Evolutionary conservation across 2,329 filamentous ascomycete species (phyloP), one percentile per base, ranked within the genome.

Genomic region (Cladosporium sp.): DNA sequence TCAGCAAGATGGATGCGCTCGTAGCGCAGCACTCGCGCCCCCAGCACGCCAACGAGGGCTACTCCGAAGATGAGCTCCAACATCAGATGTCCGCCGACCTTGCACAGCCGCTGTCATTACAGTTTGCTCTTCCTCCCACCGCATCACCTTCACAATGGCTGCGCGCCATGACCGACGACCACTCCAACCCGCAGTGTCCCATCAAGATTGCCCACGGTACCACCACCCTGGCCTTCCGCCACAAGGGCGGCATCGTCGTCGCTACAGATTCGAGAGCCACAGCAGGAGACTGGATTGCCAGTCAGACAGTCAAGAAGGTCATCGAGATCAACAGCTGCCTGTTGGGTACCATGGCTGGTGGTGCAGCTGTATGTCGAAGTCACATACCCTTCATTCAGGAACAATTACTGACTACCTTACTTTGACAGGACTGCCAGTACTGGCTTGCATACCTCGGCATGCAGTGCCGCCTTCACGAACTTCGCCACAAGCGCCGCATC

Each of bases 141-240:
- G 87, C 90, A 36, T 72, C 96, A 90, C 89, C 91, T 66, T 89
- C 91, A 64, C 86, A 91, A 70, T 99, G 94, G 89, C 90, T 99
- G 70, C 92, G 94, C 73, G 90, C 94, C 67, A 91, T 91, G 76
- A 97, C 94, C 66, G 94, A 99, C 80, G 94, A 99, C 83, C 87
- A 92, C 76, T 87, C 91, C 69, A 99, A 99, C 81, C 91, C 94
- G 60, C 86, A 89, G 77, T 97, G 92, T 77, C 94, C 94, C 67
- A 99, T 99, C 84, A 99, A 99, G 84, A 92, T 99, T 70, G 94
- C 94, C 63, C 94, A 99, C 84, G 94, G 94, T 73, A 99, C 94
- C 61, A 99, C 94, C 59, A 99, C 94, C 53, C 86, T 99, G 61
- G 93, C 92, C 62, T 99, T 99, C 83, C 87, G 93, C 73, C 99